These are phyloP conservation scores for Curvularia sp. DNA, from an alignment of 2,329 filamentous ascomycete genomes.

Conservation along the genomic window DNA sequence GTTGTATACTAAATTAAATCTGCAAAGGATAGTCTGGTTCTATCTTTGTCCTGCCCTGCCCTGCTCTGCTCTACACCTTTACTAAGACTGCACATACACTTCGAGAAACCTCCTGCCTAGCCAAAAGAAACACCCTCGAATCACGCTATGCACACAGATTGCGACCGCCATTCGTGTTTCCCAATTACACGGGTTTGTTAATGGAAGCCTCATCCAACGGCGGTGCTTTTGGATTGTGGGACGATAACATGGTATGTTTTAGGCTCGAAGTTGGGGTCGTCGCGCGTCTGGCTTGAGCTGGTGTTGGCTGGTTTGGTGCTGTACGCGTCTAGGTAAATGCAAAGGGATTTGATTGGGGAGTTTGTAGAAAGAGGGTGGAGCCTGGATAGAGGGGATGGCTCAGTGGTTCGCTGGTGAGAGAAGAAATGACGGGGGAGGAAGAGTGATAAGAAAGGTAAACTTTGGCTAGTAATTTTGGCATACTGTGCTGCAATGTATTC, in stretches of 20 bases:
- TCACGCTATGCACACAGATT: not conserved
- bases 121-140: not conserved
- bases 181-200: not conserved
- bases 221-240: not conserved
- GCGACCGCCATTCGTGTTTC: not conserved
- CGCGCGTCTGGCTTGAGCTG: constrained; percentile 2
- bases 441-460: not conserved
- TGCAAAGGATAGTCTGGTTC: not conserved
- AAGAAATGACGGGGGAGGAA: not conserved
- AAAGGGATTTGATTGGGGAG: not conserved
- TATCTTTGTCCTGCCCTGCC: not conserved
- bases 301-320: not conserved
- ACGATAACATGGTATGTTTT: constrained; percentile 6
- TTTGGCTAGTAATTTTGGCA: not conserved
- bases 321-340: not conserved
- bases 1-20: not conserved
- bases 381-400: not conserved
- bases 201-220: not conserved
- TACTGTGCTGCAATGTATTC: not conserved
- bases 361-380: not conserved
- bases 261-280: constrained; percentile 10
- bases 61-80: no score
- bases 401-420: not conserved
- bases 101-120: not conserved
- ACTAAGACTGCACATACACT: not conserved